These are phyloP conservation scores for Entomortierella parvispora DNA, from an alignment of 192 early-diverging fungal genomes.

Conservation along the genomic window DNA sequence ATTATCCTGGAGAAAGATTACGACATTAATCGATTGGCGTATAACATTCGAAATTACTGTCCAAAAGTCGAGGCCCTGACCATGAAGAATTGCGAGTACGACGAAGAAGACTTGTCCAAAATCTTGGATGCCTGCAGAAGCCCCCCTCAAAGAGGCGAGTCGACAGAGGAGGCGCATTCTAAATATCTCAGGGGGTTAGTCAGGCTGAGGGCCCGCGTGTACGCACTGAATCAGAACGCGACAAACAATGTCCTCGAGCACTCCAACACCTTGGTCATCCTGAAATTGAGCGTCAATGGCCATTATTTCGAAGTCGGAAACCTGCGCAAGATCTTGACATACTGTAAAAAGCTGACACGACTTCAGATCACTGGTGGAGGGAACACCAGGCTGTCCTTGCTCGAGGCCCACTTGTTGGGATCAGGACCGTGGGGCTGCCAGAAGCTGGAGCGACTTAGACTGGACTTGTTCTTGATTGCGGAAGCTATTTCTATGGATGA, in stretches of 20 bases:
- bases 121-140: background rate
- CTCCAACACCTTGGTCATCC: background rate
- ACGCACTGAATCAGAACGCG: background rate
- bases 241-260: background rate
- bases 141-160: no score
- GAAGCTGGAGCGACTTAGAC: no score
- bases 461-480: no score
- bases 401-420: no score
- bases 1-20: background rate
- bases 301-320: background rate
- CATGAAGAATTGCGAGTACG: background rate
- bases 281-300: background rate
- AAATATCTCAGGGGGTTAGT: background rate
- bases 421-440: no score
- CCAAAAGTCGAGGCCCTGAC: background rate
- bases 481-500: no score
- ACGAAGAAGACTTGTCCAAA: background rate
- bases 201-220: background rate
- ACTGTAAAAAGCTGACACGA: background rate
- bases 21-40: background rate
- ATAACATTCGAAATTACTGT: conserved; percentile 1
- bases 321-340: background rate
- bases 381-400: no score
- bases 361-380: background rate
- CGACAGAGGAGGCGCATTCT: no score